phyloP scores from a whole-genome alignment of 306 rosid genomes.

The Carpinus fangiana region DNA sequence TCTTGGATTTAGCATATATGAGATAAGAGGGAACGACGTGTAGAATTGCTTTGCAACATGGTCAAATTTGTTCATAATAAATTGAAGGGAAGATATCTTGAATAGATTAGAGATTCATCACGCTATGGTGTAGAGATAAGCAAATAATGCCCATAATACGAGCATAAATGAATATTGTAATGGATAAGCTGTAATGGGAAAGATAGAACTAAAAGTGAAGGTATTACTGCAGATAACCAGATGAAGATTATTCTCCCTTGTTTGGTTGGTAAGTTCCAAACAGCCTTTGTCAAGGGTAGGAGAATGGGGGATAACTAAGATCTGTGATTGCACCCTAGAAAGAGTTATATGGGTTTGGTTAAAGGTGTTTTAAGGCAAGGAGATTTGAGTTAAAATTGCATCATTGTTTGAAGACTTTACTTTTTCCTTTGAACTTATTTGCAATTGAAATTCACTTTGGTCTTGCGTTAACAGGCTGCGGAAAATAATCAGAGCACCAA shows the following conservation, averaged over 20 bases:
- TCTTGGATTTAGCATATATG: neutral
- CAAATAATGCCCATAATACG: neutral
- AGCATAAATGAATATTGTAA: neutral
- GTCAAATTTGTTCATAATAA: neutral
- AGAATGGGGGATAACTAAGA: too few species aligned
- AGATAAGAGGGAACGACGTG: neutral
- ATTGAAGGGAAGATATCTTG: neutral
- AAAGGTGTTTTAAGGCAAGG: neutral
- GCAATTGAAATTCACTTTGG: slow-evolving; percentile 13
- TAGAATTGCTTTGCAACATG: too few species aligned
- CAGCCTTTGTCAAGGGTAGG: too few species aligned
- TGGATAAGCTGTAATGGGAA: too few species aligned
- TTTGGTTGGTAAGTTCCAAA: too few species aligned
- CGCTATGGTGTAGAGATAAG: neutral
- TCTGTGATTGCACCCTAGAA: too few species aligned
- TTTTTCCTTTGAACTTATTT: slow-evolving; percentile 13
- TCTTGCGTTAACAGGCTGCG: slow-evolving; percentile 68
- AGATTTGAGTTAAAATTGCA: slow-evolving; percentile 18
- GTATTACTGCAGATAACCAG: neutral
- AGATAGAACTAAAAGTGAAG: neutral
- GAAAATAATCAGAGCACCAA: slow-evolving; percentile 43
- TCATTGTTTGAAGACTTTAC: slow-evolving; percentile 6
- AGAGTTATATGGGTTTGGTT: neutral
- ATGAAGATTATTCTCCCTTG: neutral
- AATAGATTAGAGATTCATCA: neutral